phyloP scores from a whole-genome alignment of 2,329 filamentous ascomycete species.

The Colletotrichum cuscutae region DNA sequence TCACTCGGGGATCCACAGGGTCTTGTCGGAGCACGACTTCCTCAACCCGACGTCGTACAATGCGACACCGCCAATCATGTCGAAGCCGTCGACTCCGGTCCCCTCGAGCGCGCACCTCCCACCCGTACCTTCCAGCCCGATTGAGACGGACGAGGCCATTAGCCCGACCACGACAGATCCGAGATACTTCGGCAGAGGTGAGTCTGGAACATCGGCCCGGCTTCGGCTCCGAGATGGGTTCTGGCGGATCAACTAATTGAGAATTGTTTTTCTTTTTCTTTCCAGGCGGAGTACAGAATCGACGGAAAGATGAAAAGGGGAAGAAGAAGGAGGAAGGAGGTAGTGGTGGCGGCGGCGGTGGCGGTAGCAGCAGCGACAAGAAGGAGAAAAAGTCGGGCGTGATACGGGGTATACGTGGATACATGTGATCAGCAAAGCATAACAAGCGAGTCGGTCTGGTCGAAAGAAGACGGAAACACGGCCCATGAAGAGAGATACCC shows the following conservation, averaged over 20 bases:
- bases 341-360: background rate
- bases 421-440: constrained; percentile 39
- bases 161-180: constrained; percentile 47
- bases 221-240: constrained; percentile 45
- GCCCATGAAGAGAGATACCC: background rate
- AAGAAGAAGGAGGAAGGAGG: constrained; percentile 53
- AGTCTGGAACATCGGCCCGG: constrained; percentile 38
- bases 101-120: constrained; percentile 47
- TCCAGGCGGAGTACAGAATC: constrained; percentile 59
- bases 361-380: constrained; percentile 38
- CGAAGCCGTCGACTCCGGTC: constrained; percentile 42
- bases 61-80: constrained; percentile 53
- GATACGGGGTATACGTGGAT: constrained; percentile 54
- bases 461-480: background rate
- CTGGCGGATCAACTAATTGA: constrained; percentile 17
- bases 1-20: constrained; percentile 46
- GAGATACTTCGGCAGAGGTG: constrained; percentile 59
- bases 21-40: constrained; percentile 56
- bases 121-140: constrained; percentile 48
- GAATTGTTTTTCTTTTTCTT: background rate
- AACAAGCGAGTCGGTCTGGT: background rate
- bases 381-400: constrained; percentile 52
- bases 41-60: constrained; percentile 56
- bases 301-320: constrained; percentile 62
- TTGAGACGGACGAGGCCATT: constrained; percentile 41